Evolutionary conservation across 768 basidiomycete genomes (phyloP), one percentile per base, ranked within the genome.

Genomic region (Cantharellus anzutake): DNA sequence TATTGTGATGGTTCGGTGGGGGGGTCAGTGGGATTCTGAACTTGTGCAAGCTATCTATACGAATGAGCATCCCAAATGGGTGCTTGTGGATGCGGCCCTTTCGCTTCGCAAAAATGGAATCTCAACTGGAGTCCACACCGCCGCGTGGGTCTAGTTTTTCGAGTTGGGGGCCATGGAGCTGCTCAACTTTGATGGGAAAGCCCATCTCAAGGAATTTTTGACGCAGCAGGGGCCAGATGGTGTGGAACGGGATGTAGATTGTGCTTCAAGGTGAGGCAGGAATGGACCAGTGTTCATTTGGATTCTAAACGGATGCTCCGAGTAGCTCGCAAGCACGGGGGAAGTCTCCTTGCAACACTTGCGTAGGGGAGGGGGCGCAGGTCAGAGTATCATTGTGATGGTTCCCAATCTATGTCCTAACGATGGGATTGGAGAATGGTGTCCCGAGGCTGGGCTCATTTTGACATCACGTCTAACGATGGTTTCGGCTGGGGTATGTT

Each of bases 321-420:
- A 7, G 7, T 48, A 48, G 44, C 44, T 48, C 44, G 20, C 44
- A 7, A 48, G 20, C 20, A 7, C 7, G 44, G 44, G 57, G 34
- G 35, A 58, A 7, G 37, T 42, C 5, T 34, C 57, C 4, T 58
- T 39, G n/a, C 44, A 39, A 16, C 11, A 39, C 5, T 58, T 39
- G 14, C 40, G 57, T 4, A 41, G 40, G 41, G 57, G 57, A 3
- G 57, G 38, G 3, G 57, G 37, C 3, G 37, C 57, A 3, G 57
- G 57, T 1, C 57, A 58, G 41, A 58, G 38, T 34, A 58, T 58
- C 34, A 58, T 20, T 42, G 57, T 58, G 29, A 58, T 58, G 57
- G 57, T 58, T n/a, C 35, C 56, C 56, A 57, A 57, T n/a, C 29
- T 38, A 5, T 29, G 41, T 37, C 57, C 57, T 4, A 58, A 58